Percentiles rank a stretch among this genome's conserved stretches.
phyloP scores from a whole-genome alignment of 805 yeast genomes.

The Candida multigemmis region DNA sequence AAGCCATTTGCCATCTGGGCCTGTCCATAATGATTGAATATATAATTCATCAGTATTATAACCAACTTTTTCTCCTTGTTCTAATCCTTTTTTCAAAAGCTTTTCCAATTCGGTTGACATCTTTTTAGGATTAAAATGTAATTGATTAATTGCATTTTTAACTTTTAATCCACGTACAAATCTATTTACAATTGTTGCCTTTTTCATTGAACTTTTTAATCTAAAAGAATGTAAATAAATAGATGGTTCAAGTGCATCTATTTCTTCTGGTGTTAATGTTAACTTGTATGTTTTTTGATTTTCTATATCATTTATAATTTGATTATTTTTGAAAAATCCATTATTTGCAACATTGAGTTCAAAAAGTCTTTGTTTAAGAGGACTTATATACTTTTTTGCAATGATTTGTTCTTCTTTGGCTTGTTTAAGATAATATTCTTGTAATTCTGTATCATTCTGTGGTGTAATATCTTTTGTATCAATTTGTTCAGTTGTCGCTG shows the following conservation, averaged over 20 bases:
- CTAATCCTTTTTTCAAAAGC: conserved; percentile 61
- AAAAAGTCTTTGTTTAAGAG: conserved; percentile 63
- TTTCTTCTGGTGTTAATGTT: conserved; percentile 52
- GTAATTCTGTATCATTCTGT: conserved; percentile 28
- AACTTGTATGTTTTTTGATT: conserved; percentile 49
- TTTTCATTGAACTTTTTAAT: conserved; percentile 81
- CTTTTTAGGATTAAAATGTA: conserved; percentile 78
- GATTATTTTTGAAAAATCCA: conserved; percentile 63
- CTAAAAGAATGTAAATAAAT: conserved; percentile 75
- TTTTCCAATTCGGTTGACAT: conserved; percentile 73
- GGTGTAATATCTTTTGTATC: conserved; percentile 13
- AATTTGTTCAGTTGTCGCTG: conserved; percentile 4
- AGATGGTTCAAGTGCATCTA: conserved; percentile 78
- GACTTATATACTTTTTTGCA: conserved; percentile 55
- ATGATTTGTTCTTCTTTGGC: conserved; percentile 29
- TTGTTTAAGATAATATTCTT: conserved; percentile 42
- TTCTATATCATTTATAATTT: conserved; percentile 30
- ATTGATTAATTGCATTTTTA: conserved; percentile 79
- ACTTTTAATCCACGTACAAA: conserved; percentile 65
- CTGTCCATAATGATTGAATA: conserved; percentile 81
- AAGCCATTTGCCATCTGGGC: conserved; percentile 72
- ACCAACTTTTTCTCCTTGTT: conserved; percentile 56
- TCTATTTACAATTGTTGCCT: conserved; percentile 72
- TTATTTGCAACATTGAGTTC: conserved; percentile 47
- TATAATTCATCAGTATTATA: conserved; percentile 55